Percentiles rank a stretch among this genome's conserved stretches.
Conservation (phyloP, 371 early-diverging fungal genomes). For the Lichtheimia hyalospora region DNA sequence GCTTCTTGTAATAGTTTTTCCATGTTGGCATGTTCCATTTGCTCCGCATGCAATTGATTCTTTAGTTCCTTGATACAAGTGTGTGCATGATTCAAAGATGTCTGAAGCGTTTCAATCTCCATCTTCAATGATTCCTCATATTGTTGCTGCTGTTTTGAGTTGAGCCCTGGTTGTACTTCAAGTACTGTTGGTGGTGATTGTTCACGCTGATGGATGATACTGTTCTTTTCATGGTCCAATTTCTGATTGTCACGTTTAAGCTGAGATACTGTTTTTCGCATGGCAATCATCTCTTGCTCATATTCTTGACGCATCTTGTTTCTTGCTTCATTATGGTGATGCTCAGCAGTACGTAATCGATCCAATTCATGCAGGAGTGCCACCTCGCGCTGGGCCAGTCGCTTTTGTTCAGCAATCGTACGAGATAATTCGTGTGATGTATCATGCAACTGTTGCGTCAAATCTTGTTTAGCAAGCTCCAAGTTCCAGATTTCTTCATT, state of each 20-base stretch:
- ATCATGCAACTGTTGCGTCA: conserved; percentile 44
- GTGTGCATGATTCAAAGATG: conserved; percentile 12
- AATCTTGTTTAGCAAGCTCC: conserved; percentile 38
- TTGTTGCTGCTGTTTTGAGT: conserved; percentile 4
- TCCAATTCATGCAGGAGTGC: conserved; percentile 39
- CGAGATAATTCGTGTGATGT: conserved; percentile 45
- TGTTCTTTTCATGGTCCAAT: conserved; percentile 6
- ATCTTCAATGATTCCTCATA: neutral
- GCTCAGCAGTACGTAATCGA: conserved; percentile 11
- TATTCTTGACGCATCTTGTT: conserved; percentile 10
- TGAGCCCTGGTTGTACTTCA: neutral
- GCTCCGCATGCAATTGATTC: conserved; percentile 10
- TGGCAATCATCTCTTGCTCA: conserved; percentile 16
- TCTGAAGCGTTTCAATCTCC: conserved; percentile 8
- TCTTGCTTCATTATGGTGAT: no score
- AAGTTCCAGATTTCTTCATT: conserved; percentile 43
- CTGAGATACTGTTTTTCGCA: conserved; percentile 17
- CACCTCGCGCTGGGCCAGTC: neutral
- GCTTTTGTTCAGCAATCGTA: conserved; percentile 11
- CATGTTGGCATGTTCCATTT: conserved; percentile 10
- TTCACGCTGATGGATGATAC: conserved; percentile 1
- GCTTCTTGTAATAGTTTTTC: conserved; percentile 15
- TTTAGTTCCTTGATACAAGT: conserved; percentile 7
- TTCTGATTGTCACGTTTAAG: conserved; percentile 20
- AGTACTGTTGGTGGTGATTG: neutral